phyloP scores from a whole-genome alignment of 2,329 filamentous ascomycete species.

The Aspergillus sp. region DNA sequence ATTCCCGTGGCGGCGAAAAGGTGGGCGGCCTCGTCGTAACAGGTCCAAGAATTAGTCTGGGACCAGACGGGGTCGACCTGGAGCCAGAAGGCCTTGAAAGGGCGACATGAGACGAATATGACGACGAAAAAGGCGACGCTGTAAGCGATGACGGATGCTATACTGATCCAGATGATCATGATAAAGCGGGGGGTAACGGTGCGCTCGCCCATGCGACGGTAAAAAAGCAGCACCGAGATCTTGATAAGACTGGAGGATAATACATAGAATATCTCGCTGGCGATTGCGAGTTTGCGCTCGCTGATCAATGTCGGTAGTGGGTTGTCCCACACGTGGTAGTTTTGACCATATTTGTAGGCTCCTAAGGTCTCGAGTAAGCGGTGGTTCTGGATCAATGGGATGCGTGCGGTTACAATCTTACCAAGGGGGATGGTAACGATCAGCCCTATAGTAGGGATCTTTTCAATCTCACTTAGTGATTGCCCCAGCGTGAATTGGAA shows the following conservation, averaged over 20 bases:
- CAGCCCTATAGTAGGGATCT: neutral
- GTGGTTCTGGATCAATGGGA: neutral
- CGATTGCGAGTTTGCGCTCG: constrained; percentile 1
- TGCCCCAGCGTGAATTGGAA: neutral
- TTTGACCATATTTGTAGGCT: constrained; percentile 4
- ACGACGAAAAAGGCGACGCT: constrained; percentile 6
- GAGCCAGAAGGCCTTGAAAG: constrained; percentile 5
- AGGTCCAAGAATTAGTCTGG: neutral
- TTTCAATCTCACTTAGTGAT: neutral
- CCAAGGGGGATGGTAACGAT: neutral
- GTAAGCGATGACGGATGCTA: constrained; percentile 5
- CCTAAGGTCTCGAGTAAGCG: neutral
- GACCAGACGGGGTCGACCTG: constrained; percentile 4
- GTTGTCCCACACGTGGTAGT: constrained; percentile 10
- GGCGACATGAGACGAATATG: constrained; percentile 6
- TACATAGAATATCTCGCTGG: constrained; percentile 1
- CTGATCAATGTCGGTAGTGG: neutral
- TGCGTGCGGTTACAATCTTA: neutral
- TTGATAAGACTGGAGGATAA: constrained; percentile 1
- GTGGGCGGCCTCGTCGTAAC: constrained; percentile 7
- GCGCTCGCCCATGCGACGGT: constrained; percentile 8
- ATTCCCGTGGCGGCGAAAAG: constrained; percentile 4
- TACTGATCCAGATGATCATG: constrained; percentile 5
- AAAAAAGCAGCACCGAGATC: constrained; percentile 6
- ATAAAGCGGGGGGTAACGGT: constrained; percentile 5